Evolutionary conservation across 1,284 basidiomycete species (phyloP), one percentile per base, ranked within the genome.

Genomic region (Xerocomus minutiporus): DNA sequence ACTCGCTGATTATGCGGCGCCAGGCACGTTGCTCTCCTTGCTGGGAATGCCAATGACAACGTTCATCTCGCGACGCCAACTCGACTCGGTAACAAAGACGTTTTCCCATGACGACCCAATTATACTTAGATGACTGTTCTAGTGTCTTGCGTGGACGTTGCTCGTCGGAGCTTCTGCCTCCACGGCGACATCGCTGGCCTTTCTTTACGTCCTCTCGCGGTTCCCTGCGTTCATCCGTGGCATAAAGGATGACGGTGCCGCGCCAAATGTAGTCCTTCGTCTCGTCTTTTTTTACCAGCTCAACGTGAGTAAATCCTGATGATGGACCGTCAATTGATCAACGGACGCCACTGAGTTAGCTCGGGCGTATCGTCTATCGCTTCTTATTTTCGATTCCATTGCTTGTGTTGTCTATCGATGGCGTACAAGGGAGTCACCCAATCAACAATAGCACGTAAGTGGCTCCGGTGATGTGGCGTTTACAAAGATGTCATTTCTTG

Each of bases 71-170:
- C 72, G 86, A 52, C 64, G 71, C 47, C 59, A 84, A 34, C 68
- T 86, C 15, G 76, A 81, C 54, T 76, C 72, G 55, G 87, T 87
- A 57, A 57, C 75, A 63, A 46, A 26, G 17, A 32, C 15, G 13
- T 49, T 47, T 28, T 26, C 36, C 47, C 52, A 41, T 39, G 51
- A 35, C 47, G 5, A 46, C 46, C 42, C n/a, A 4, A 36, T 15
- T 2, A 50, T 34, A 12, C 56, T 66, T 48, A 66, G 48, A 17
- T 17, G 11, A 15, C 44, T 53, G 12, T 34, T 45, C 32, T 42
- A 88, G 85, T 79, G 78, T 57, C 74, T 82, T 50, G 80, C 81
- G 3, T 89, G 83, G 75, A 83, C 87, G 28, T 82, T 90, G 59
- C 70, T 89, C 2, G 76, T 80, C 23, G 87, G 87, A 9, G 76